Base-by-base conservation (phyloP, 2,329 filamentous ascomycete genomes). In the Arthrinium puccinioides region DNA sequence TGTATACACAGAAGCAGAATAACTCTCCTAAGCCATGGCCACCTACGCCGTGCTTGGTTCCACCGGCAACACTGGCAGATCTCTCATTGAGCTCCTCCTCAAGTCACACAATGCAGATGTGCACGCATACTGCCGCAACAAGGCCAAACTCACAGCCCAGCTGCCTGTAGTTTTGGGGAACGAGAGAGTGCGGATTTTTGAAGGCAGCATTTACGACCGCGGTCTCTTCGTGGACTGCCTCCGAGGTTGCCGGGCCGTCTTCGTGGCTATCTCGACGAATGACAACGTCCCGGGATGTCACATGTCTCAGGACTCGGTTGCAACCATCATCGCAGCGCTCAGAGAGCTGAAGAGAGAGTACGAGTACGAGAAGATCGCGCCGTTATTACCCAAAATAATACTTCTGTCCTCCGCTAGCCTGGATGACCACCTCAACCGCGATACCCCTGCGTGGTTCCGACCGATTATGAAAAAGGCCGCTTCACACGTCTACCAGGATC, bases 401-500 rank as follows among this genome's bases (percentile, higher is more conserved):
- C 44, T 72, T 2, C 60, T 72, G n/a, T 60, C 51, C 5, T 70
- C 67, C 0, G 56, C 59, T 5, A 64, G 56, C 13, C 48, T 69
- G 24, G 64, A 70, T 38, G 45, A 56, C 16, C 46, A 59, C 9
- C 51, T 70, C 5, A 49, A 49, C 13, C 46, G 50, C 16, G 24
- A 55, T 15, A 44, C 51, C 39, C 60, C 62, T 0, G 21, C 10
- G 20, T 47, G 43, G 36, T 48, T 59, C 20, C 56, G 43, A 15
- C 38, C 29, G 0, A 48, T 64, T 23, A 40, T 67, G 42, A 43
- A 52, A 2, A 28, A 39, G 6, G 43, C 60, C 4, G 56, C 53
- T 2, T 61, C 57, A 3, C 26, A 62, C 38, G 51, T 66, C 28
- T 69, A 69, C 49, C 32, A 45, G 1, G 64, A 69, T 41, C 47